A percentile compares a stretch with the other conserved stretches of the same genome.
phyloP scores from a whole-genome alignment of 1,139 yeast genomes.

The Hyphopichia buzzinii region DNA sequence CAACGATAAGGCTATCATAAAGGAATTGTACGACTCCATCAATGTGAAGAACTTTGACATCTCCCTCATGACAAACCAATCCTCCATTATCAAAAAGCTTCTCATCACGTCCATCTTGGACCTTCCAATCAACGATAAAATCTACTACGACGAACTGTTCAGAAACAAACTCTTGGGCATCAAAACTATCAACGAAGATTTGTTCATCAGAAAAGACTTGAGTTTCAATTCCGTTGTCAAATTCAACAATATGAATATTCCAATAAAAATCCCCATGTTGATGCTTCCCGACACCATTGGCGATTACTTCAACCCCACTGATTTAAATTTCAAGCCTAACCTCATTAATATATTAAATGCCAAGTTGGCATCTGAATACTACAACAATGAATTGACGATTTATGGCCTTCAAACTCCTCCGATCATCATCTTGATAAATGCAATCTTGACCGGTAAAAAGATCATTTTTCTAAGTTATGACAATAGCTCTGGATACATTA shows the following conservation, averaged over 20 bases:
- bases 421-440: constrained; percentile 53
- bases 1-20: constrained; percentile 21
- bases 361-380: constrained; percentile 26
- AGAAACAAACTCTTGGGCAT: constrained; percentile 37
- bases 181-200: constrained; percentile 25
- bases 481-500: constrained; percentile 52
- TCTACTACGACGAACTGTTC: constrained; percentile 40
- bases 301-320: constrained; percentile 48
- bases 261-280: constrained; percentile 43
- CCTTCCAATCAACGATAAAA: constrained; percentile 45
- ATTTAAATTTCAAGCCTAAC: constrained; percentile 42
- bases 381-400: constrained; percentile 43
- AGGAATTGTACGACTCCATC: constrained; percentile 31
- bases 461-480: constrained; percentile 56
- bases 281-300: constrained; percentile 43
- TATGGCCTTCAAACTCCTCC: constrained; percentile 63
- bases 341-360: constrained; percentile 38
- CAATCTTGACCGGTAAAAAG: constrained; percentile 56
- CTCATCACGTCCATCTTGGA: constrained; percentile 46
- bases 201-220: constrained; percentile 43
- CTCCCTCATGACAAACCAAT: constrained; percentile 15
- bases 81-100: constrained; percentile 32
- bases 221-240: constrained; percentile 40
- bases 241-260: constrained; percentile 42
- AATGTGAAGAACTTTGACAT: constrained; percentile 34